Evolutionary conservation across 2,329 filamentous ascomycete species (phyloP), one percentile per base, ranked within the genome.

Genomic region (Domatiomyces catenatus): DNA sequence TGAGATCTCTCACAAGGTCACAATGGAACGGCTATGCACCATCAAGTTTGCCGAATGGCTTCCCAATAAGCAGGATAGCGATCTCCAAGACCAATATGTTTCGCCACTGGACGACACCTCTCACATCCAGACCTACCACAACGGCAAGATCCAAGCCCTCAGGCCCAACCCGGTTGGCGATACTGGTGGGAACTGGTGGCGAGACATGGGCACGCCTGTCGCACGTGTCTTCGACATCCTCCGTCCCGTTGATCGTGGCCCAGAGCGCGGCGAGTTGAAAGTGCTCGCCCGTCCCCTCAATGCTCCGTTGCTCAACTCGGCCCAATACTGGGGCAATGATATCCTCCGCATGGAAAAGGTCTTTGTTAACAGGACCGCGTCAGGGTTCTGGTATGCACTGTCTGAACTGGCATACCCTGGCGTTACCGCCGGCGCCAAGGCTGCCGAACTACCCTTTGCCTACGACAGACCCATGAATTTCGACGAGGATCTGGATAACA

Each of bases 41-140:
- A 78, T 98, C 58, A 89, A 81, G 57, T 98, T 93, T 63, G 84
- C 87, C 8, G 92, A 98, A 65, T 98, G 92, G 92, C 82, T 81
- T 0, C 86, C 89, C 12, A 98, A 98, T 66, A 93, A 84, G 52
- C 85, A 82, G 54, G 90, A 98, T 66, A 79, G 79, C 56, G 92
- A 98, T 63, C 78, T 98, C 5, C 81, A 87, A 60, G 78, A 78
- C 47, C 87, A 96, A 62, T 92, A 96, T 62, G 77, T 76, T 12
- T 69, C 73, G 8, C 87, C 88, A 0, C 82, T 89, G 63, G 89
- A 96, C 64, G 81, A 85, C 58, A 84, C 84, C 54, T 28, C 28
- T 18, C 95, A 96, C 67, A 83, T 96, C 48, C 90, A 90, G 58
- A 86, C 83, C 57, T 81, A 81, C 59, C 85, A 88, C 60, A 86